phyloP scores from a whole-genome alignment of 2,329 filamentous ascomycete genomes.

The Colletotrichum falcatum region DNA sequence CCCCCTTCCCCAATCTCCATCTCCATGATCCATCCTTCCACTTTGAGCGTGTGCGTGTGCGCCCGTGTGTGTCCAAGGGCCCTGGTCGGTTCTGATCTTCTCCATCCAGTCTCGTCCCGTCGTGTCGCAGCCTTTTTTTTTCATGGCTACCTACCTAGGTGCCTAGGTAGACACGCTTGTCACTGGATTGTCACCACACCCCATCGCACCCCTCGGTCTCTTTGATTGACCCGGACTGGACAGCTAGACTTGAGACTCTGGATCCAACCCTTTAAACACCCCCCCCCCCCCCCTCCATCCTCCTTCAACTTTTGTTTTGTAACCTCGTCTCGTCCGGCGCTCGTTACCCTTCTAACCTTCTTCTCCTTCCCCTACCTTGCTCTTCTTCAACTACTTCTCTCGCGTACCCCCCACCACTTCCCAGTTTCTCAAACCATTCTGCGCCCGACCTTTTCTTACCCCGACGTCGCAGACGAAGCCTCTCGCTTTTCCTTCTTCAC shows the following conservation, averaged over 20 bases:
- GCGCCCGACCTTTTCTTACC: slow-evolving; percentile 33
- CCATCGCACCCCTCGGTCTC: slow-evolving; percentile 1
- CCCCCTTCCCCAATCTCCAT: slow-evolving; percentile 5
- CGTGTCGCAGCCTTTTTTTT: slow-evolving; percentile 30
- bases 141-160: not conserved
- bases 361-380: slow-evolving; percentile 22
- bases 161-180: slow-evolving; percentile 18
- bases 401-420: slow-evolving; percentile 22
- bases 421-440: slow-evolving; percentile 23
- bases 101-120: slow-evolving; percentile 29
- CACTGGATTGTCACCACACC: slow-evolving; percentile 38
- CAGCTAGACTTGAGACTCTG: slow-evolving; percentile 15
- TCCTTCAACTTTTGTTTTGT: slow-evolving; percentile 22
- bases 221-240: not conserved
- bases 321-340: slow-evolving; percentile 35
- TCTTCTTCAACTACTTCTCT: slow-evolving; percentile 32
- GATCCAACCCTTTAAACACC: slow-evolving; percentile 36
- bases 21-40: slow-evolving; percentile 30
- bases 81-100: slow-evolving; percentile 32
- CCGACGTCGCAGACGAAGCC: slow-evolving; percentile 38
- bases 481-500: slow-evolving; percentile 19
- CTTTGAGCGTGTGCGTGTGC: slow-evolving; percentile 3
- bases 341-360: slow-evolving; percentile 30
- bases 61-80: slow-evolving; percentile 16
- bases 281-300: slow-evolving; percentile 35